Percentiles rank a stretch among this genome's conserved stretches.
These are phyloP conservation scores for Hylodesmum podocarpum DNA, from an alignment of 306 rosid genomes.

Conservation along the genomic window DNA sequence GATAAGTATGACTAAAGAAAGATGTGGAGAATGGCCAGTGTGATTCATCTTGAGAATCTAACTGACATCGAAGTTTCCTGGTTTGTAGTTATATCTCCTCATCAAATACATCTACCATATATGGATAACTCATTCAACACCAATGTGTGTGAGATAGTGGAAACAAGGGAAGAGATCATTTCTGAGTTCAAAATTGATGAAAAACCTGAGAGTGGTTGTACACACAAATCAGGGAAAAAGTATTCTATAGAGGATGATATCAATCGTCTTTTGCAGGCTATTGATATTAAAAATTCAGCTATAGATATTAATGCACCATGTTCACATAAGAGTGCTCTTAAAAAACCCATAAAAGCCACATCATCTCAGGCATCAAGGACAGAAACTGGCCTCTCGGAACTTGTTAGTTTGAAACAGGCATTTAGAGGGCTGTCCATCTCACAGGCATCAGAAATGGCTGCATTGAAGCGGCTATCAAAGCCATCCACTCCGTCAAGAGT, in stretches of 20 bases:
- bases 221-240: conserved; percentile 44
- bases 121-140: conserved; percentile 44
- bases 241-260: conserved; percentile 83
- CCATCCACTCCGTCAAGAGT: conserved; percentile 54
- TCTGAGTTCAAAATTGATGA: conserved; percentile 39
- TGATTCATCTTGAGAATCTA: conserved; percentile 48
- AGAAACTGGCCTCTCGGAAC: conserved; percentile 76
- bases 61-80: conserved; percentile 33
- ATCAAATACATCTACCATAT: conserved; percentile 23
- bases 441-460: conserved; percentile 96
- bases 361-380: conserved; percentile 56
- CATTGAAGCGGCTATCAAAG: conserved; percentile 69
- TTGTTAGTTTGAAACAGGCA: conserved; percentile 87
- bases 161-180: conserved; percentile 50
- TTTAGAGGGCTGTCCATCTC: conserved; percentile 80
- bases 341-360: conserved; percentile 68
- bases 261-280: conserved; percentile 68
- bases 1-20: conserved; percentile 37
- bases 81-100: conserved; percentile 7
- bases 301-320: conserved; percentile 39
- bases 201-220: conserved; percentile 44
- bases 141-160: conserved; percentile 65
- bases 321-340: conserved; percentile 67
- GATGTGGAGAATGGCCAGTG: conserved; percentile 14
- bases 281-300: conserved; percentile 55